Evolutionary conservation across 768 basidiomycete genomes (phyloP).

Genomic region (Rickenella mellea): DNA sequence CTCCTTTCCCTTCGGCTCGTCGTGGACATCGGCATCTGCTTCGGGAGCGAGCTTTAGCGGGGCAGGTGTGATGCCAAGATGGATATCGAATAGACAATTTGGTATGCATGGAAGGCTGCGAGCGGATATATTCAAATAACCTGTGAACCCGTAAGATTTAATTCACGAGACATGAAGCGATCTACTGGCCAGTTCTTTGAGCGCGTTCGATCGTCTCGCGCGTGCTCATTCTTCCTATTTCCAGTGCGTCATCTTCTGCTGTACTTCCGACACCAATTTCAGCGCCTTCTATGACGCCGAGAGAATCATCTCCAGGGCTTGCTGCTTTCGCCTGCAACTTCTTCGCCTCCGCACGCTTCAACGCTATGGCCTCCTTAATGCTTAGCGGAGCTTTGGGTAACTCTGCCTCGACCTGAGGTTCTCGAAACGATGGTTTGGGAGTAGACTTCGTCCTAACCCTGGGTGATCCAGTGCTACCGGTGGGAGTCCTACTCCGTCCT

Average conservation of each 20-base stretch:
- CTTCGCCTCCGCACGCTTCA: constrained; percentile 71
- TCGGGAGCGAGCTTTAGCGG: constrained; percentile 51
- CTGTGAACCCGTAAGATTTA: constrained; percentile 38
- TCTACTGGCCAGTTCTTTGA: constrained; percentile 58
- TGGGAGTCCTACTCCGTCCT: too few species aligned
- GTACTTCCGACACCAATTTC: too few species aligned
- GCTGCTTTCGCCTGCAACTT: constrained; percentile 33
- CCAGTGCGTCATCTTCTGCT: constrained; percentile 37
- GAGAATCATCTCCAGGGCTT: constrained; percentile 40
- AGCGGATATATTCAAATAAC: constrained; percentile 66
- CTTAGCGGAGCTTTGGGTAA: constrained; percentile 27
- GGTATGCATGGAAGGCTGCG: constrained; percentile 67
- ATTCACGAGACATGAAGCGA: constrained; percentile 16
- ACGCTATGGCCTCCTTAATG: constrained; percentile 71
- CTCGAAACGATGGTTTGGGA: constrained; percentile 24
- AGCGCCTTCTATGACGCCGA: constrained; percentile 13
- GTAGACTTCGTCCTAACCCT: constrained; percentile 27
- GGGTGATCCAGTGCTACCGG: too few species aligned
- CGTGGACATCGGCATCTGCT: constrained; percentile 46
- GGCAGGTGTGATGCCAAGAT: constrained; percentile 66
- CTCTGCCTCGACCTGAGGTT: constrained; percentile 7
- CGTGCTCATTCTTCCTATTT: constrained; percentile 56
- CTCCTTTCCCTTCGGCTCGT: constrained; percentile 28
- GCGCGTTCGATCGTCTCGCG: constrained; percentile 72
- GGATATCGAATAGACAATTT: constrained; percentile 70